Evolutionary conservation across 2,329 filamentous ascomycete species (phyloP).

Genomic region (Hypoxylon sp.): DNA sequence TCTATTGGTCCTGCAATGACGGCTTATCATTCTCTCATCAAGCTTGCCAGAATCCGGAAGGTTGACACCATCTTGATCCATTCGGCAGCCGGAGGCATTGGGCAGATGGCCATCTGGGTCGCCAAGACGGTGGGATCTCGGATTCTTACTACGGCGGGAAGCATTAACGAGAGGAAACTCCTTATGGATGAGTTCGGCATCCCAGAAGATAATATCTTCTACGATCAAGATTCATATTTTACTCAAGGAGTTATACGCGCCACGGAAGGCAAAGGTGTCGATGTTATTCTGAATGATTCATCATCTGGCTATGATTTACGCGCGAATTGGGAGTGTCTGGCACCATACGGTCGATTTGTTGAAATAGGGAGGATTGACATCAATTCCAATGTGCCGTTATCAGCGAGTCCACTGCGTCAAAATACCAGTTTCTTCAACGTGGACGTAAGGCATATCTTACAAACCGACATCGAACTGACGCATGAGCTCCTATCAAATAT

Average conservation of each 20-base stretch:
- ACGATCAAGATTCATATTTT: constrained; percentile 35
- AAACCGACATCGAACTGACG: background rate
- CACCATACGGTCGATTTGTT: constrained; percentile 40
- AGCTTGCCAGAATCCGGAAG: background rate
- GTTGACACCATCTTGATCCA: constrained; percentile 30
- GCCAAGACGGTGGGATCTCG: constrained; percentile 11
- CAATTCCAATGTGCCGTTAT: constrained; percentile 7
- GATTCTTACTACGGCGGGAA: constrained; percentile 14
- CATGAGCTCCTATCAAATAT: background rate
- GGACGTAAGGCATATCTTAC: constrained; percentile 14
- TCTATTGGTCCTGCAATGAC: constrained; percentile 8
- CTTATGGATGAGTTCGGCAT: constrained; percentile 12
- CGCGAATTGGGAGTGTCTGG: constrained; percentile 25
- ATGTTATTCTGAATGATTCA: constrained; percentile 40
- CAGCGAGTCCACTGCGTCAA: constrained; percentile 24
- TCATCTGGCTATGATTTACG: constrained; percentile 12
- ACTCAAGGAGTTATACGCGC: constrained; percentile 21
- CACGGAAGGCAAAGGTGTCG: constrained; percentile 38
- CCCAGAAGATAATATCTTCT: constrained; percentile 37
- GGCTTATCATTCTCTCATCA: constrained; percentile 10
- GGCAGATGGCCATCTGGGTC: constrained; percentile 19
- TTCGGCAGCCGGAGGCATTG: constrained; percentile 10
- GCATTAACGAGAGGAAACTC: constrained; percentile 13
- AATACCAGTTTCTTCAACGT: constrained; percentile 27
- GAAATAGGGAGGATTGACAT: constrained; percentile 57